These are phyloP conservation scores for Chrysanthemum lavandulifolium DNA, from an alignment of 129 eudicot genomes.

Conservation along the genomic window DNA sequence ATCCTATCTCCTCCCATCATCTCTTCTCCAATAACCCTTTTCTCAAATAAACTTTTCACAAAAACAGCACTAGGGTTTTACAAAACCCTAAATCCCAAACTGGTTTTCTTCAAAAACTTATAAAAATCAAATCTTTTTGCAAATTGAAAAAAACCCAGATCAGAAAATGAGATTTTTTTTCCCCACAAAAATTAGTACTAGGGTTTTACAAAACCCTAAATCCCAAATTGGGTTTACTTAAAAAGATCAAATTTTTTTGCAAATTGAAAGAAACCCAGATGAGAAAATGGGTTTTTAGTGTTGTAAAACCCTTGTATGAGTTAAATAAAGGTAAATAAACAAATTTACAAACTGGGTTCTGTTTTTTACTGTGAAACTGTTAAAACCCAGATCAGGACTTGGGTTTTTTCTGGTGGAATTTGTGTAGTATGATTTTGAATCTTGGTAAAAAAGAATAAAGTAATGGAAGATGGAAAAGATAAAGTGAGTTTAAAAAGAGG, in stretches of 20 bases:
- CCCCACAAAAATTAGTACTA: not conserved
- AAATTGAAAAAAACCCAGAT: not conserved
- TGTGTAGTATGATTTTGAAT: slow-evolving; percentile 23
- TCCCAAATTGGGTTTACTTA: not conserved
- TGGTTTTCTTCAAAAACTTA: not conserved
- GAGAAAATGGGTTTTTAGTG: not conserved
- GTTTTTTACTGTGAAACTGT: not conserved
- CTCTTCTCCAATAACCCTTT: slow-evolving; percentile 5
- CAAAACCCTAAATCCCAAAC: too few relatives aligned
- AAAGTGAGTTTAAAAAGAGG: slow-evolving; percentile 25
- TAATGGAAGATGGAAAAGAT: slow-evolving; percentile 11
- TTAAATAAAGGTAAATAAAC: slow-evolving; percentile 5
- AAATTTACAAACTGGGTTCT: not conserved
- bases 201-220: not conserved
- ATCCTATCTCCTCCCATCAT: slow-evolving; percentile 50
- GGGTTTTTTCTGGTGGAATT: not conserved
- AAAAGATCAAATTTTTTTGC: not conserved
- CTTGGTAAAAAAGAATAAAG: slow-evolving; percentile 7
- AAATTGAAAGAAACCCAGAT: slow-evolving; percentile 6
- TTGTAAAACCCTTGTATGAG: slow-evolving; percentile 3
- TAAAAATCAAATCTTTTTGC: not conserved
- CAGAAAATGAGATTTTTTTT: not conserved
- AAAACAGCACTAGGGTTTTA: too few relatives aligned
- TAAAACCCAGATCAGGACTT: slow-evolving; percentile 8
- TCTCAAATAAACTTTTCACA: not conserved